These are phyloP conservation scores for Talinum fruticosum DNA, from an alignment of 148 eudicot genomes.

Conservation along the genomic window DNA sequence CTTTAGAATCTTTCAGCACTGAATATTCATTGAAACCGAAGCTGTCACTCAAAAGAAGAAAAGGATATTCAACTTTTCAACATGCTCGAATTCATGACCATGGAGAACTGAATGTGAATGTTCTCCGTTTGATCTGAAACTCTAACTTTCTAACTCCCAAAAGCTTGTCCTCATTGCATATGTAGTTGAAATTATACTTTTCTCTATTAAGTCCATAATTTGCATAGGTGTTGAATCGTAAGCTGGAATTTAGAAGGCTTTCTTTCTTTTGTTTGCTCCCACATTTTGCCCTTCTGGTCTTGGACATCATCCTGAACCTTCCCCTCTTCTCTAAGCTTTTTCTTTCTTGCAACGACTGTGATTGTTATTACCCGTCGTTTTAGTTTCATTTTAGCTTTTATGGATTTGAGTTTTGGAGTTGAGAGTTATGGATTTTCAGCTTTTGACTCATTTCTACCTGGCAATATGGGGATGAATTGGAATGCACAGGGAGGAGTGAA, in stretches of 20 bases:
- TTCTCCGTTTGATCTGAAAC: background rate
- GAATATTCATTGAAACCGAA: conserved; percentile 10
- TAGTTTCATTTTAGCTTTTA: background rate
- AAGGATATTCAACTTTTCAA: background rate
- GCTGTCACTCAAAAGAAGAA: conserved; percentile 5
- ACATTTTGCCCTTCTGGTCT: background rate
- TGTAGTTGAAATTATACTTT: background rate
- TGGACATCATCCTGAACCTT: background rate
- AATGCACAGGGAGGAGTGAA: conserved; percentile 12
- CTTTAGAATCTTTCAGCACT: background rate
- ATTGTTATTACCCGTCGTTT: background rate
- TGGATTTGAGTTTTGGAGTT: conserved; percentile 25
- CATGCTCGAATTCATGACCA: background rate
- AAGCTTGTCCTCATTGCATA: conserved; percentile 1
- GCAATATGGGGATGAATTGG: conserved; percentile 18
- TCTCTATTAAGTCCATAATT: background rate
- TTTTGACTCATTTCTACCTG: conserved; percentile 22
- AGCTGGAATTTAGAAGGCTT: background rate
- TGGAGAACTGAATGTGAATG: background rate
- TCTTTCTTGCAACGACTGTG: background rate
- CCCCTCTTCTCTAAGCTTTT: background rate
- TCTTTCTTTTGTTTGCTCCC: conserved; percentile 3
- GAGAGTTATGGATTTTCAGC: conserved; percentile 10
- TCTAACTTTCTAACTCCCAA: conserved; percentile 9
- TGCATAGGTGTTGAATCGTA: conserved; percentile 1